Evolutionary conservation across 805 yeast species (phyloP).

Genomic region (Wilhelminamyces savonicus): DNA sequence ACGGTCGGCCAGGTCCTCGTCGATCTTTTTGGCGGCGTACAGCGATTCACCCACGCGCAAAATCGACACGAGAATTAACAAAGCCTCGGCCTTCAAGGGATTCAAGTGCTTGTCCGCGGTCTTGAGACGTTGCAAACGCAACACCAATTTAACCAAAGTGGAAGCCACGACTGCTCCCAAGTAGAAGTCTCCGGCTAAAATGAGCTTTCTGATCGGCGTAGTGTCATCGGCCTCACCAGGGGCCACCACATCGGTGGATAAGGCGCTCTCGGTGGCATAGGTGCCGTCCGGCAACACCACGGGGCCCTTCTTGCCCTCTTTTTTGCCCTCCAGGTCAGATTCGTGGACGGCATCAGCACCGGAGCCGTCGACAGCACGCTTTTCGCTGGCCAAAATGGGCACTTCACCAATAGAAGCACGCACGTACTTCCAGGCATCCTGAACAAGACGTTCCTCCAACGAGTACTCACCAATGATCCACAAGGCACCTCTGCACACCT

Average conservation of each 20-base stretch:
- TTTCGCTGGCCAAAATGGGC: slow-evolving; percentile 77
- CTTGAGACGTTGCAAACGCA: slow-evolving; percentile 61
- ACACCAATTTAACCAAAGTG: slow-evolving; percentile 79
- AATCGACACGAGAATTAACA: slow-evolving; percentile 86
- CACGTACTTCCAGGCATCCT: slow-evolving; percentile 80
- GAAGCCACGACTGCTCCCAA: slow-evolving; percentile 83
- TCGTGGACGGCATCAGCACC: slow-evolving; percentile 22
- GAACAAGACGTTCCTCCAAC: slow-evolving; percentile 61
- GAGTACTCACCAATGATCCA: slow-evolving; percentile 97
- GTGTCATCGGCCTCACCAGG: slow-evolving; percentile 22
- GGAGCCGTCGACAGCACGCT: slow-evolving; percentile 23
- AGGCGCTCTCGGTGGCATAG: slow-evolving; percentile 89
- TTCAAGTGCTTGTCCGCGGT: slow-evolving; percentile 55
- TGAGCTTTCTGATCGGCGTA: slow-evolving; percentile 76
- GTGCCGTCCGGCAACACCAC: slow-evolving; percentile 97
- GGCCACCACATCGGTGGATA: slow-evolving; percentile 40
- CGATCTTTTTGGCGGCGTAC: slow-evolving; percentile 67
- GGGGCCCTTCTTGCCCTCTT: slow-evolving; percentile 47
- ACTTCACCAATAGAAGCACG: slow-evolving; percentile 83
- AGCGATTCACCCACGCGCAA: slow-evolving; percentile 79
- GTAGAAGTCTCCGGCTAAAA: slow-evolving; percentile 85
- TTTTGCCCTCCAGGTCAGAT: slow-evolving; percentile 20
- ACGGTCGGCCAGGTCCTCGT: slow-evolving; percentile 96
- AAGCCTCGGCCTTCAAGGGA: slow-evolving; percentile 90
- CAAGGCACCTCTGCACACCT: slow-evolving; percentile 86